phyloP scores from a whole-genome alignment of 345 rosid genomes.

The Heritiera fomes region DNA sequence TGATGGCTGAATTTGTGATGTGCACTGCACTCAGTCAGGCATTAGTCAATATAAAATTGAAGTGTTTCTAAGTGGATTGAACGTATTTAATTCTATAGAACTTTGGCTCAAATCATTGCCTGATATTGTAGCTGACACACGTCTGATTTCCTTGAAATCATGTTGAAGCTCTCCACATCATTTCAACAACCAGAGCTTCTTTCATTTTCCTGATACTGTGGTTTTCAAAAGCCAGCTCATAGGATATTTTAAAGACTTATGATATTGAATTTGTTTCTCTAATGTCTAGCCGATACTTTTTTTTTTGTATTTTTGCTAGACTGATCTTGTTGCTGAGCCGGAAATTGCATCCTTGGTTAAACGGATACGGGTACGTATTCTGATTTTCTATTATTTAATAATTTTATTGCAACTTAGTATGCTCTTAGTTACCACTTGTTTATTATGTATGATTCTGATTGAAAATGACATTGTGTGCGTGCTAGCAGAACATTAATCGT shows the following conservation, averaged over 20 bases:
- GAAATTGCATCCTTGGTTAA: conserved; percentile 65
- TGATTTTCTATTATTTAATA: conserved; percentile 3
- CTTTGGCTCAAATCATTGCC: not conserved
- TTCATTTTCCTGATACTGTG: conserved; percentile 10
- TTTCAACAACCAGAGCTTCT: not conserved
- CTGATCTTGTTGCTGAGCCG: conserved; percentile 80
- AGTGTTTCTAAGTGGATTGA: not conserved
- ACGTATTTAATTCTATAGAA: not conserved
- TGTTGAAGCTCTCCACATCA: not conserved
- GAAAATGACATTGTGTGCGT: conserved; percentile 23
- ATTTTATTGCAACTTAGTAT: not conserved
- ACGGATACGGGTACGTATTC: conserved; percentile 58
- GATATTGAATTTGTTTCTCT: conserved; percentile 2
- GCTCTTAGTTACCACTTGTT: not conserved
- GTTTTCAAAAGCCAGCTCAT: not conserved
- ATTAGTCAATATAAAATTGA: not conserved
- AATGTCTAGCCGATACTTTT: conserved; percentile 20
- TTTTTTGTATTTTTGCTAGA: conserved; percentile 45
- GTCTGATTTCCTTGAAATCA: not conserved
- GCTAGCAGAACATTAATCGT: conserved; percentile 61
- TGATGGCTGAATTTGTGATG: not conserved
- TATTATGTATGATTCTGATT: not conserved
- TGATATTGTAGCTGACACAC: not conserved
- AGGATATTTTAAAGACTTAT: not conserved
- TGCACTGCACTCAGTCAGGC: not conserved